Conservation (phyloP, 139 green algal genomes). For the Volvox africanus region DNA sequence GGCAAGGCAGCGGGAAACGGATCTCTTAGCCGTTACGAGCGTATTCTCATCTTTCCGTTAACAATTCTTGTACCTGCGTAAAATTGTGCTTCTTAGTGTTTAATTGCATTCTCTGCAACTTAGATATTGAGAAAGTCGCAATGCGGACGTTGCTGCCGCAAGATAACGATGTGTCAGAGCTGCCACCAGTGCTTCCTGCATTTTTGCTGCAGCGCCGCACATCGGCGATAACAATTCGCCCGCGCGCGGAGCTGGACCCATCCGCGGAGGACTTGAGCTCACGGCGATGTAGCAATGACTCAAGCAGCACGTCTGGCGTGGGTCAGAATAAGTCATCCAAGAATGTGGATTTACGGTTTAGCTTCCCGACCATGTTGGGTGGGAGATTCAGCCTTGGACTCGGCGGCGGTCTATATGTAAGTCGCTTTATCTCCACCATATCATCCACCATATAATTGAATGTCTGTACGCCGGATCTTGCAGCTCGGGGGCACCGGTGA, state of each 20-base stretch:
- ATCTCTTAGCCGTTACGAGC: no score
- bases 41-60: no score
- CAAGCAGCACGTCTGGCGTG: conserved; percentile 2
- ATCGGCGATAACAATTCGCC: not conserved
- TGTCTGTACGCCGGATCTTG: not conserved
- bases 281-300: conserved; percentile 10
- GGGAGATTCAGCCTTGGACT: conserved; percentile 29
- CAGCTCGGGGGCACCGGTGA: conserved; percentile 37
- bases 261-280: conserved; percentile 1
- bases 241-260: conserved; percentile 32
- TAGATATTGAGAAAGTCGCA: not conserved
- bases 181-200: conserved; percentile 21
- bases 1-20: no score
- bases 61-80: not conserved
- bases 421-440: not conserved
- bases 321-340: not conserved
- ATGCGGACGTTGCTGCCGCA: conserved; percentile 23
- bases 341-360: conserved; percentile 20
- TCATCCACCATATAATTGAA: not conserved
- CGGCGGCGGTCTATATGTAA: conserved; percentile 48
- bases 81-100: not conserved
- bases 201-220: conserved; percentile 4
- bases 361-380: not conserved
- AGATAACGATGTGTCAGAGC: conserved; percentile 12
- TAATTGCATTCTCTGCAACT: not conserved